A percentile compares a stretch with the other conserved stretches of the same genome.
phyloP scores from a whole-genome alignment of 2,329 filamentous ascomycete species.

The Trichophyton simii region DNA sequence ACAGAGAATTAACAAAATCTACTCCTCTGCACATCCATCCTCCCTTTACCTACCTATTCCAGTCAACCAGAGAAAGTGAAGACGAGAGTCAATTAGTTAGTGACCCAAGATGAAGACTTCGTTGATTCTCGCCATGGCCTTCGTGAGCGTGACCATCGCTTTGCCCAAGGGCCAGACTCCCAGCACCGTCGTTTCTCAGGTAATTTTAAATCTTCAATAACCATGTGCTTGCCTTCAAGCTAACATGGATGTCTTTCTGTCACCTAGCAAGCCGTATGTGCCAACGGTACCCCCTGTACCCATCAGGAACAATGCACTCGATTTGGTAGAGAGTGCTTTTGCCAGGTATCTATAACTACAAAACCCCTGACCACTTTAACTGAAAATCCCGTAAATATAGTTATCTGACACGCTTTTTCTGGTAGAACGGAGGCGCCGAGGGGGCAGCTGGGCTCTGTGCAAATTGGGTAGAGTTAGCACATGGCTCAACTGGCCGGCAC shows the following conservation, averaged over 20 bases:
- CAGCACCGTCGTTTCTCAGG: neutral
- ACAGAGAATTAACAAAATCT: neutral
- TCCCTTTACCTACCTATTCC: neutral
- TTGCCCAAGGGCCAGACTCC: neutral
- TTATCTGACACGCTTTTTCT: neutral
- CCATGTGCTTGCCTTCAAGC: neutral
- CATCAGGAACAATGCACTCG: neutral
- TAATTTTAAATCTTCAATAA: neutral
- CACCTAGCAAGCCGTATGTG: neutral
- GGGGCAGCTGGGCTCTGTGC: neutral
- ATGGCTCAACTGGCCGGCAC: neutral
- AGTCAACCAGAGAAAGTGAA: neutral
- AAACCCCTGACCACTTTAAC: neutral
- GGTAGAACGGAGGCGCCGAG: neutral
- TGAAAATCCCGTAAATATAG: neutral
- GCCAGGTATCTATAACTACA: neutral
- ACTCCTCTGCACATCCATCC: neutral
- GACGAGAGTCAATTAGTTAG: neutral
- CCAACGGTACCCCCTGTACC: neutral
- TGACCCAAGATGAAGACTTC: neutral
- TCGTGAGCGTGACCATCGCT: neutral
- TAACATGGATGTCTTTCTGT: neutral
- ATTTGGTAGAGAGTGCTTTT: neutral
- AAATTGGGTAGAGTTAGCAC: neutral
- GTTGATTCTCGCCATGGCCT: neutral